phyloP scores from a whole-genome alignment of 179 eudicot genomes.

The Camellia oleifera region DNA sequence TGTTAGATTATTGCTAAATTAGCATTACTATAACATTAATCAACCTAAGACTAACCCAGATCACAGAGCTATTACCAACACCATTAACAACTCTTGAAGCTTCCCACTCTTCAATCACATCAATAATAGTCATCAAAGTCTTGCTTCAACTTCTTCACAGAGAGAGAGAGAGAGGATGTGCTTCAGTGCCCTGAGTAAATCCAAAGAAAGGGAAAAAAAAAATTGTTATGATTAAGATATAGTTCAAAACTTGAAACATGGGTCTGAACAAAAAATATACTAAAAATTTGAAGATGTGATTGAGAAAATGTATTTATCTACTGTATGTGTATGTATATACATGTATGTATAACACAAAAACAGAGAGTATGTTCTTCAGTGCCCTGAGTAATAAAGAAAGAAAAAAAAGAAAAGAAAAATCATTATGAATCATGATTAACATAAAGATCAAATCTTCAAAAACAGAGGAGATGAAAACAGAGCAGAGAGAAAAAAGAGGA shows the following conservation, averaged over 20 bases:
- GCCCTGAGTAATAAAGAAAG: not conserved
- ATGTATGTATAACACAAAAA: no score
- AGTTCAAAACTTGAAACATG: not conserved
- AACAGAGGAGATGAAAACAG: not conserved
- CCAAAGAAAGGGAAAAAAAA: not conserved
- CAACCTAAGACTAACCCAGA: not conserved
- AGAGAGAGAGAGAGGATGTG: not conserved
- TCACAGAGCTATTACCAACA: not conserved
- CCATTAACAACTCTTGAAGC: not conserved
- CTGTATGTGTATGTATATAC: no score
- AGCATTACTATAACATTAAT: not conserved
- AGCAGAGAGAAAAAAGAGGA: not conserved
- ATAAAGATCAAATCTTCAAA: not conserved
- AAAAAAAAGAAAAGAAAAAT: no score
- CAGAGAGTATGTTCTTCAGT: not conserved
- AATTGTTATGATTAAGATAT: not conserved
- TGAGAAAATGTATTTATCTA: no score
- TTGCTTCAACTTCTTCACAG: not conserved
- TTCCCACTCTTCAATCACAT: not conserved
- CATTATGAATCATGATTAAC: no score
- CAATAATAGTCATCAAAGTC: not conserved
- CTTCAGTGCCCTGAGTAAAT: constrained; percentile 9
- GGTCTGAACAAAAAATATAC: no score
- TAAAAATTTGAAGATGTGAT: no score
- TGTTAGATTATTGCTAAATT: not conserved